These are phyloP conservation scores for Mycena sanguinolenta DNA, from an alignment of 768 basidiomycete genomes.

Conservation along the genomic window DNA sequence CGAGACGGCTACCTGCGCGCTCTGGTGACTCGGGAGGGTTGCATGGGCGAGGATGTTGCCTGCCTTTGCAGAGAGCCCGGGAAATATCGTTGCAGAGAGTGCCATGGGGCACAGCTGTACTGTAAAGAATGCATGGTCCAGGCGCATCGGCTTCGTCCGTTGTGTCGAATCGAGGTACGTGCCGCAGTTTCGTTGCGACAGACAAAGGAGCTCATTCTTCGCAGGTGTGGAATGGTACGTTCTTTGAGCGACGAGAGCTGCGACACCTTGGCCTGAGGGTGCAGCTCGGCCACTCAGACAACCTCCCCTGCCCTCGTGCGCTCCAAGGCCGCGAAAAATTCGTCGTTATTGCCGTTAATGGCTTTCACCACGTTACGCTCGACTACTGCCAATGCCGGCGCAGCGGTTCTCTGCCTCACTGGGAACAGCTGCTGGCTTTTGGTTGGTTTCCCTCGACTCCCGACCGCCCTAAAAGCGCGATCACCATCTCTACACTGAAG, in stretches of 20 bases:
- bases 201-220: background rate
- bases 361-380: too few species aligned
- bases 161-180: background rate
- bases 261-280: too few species aligned
- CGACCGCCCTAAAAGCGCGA: background rate
- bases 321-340: background rate
- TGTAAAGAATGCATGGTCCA: too few species aligned
- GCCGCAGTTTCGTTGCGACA: too few species aligned
- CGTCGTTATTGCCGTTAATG: background rate
- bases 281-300: background rate
- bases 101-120: too few species aligned
- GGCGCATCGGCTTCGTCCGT: too few species aligned
- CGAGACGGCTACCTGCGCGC: background rate
- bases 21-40: background rate
- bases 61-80: background rate
- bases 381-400: background rate
- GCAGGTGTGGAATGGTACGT: background rate
- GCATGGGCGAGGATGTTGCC: background rate
- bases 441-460: background rate
- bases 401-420: background rate
- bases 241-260: background rate
- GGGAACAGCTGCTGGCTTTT: too few species aligned
- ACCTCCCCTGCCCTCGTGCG: background rate
- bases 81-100: background rate
- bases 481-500: background rate